Percentiles rank a stretch among this genome's conserved stretches.
Conservation (phyloP, 139 green algal genomes). For the Tetraselmis chui region DNA sequence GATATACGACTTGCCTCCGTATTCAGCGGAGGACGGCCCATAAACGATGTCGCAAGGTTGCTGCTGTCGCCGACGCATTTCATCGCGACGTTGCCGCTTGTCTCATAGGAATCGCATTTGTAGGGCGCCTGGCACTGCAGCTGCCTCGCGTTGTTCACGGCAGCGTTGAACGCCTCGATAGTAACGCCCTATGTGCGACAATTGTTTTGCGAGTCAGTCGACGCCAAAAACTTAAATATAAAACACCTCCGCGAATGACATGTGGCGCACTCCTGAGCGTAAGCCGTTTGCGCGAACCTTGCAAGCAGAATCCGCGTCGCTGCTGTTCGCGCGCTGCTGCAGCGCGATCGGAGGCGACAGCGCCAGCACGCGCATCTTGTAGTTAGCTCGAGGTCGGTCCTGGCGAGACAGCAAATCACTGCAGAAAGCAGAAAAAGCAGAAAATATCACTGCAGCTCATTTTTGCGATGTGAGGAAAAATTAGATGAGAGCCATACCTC, state of each 20-base stretch:
- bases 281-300: too few species aligned
- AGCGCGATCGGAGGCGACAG: neutral
- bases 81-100: neutral
- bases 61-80: neutral
- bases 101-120: neutral
- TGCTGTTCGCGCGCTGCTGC: neutral
- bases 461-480: too few species aligned
- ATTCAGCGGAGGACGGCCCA: neutral
- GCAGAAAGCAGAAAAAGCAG: too few species aligned
- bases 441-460: neutral
- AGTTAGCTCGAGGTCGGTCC: neutral
- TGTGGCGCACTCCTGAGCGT: too few species aligned
- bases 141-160: neutral
- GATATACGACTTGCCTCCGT: too few species aligned
- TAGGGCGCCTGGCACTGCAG: neutral
- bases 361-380: neutral
- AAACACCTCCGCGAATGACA: too few species aligned
- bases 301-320: neutral
- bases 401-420: neutral
- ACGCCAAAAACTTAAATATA: too few species aligned
- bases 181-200: neutral
- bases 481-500: too few species aligned
- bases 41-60: neutral
- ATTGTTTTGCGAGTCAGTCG: too few species aligned
- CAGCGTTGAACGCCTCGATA: neutral